phyloP scores from a whole-genome alignment of 2,329 filamentous ascomycete genomes.

The Colletotrichum coccodes region DNA sequence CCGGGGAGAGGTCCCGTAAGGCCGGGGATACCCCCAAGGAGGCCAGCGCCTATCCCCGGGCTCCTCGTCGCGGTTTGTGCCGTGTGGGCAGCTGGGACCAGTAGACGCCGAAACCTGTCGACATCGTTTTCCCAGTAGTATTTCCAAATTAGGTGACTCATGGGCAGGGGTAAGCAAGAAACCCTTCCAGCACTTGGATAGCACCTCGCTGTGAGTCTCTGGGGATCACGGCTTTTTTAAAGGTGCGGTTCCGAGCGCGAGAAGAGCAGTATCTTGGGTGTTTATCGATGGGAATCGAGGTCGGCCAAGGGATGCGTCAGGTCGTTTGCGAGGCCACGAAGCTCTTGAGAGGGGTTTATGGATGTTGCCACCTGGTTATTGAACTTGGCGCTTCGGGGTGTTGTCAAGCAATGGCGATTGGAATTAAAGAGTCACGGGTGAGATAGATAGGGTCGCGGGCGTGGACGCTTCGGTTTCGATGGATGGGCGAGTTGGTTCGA shows the following conservation, averaged over 20 bases:
- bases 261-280: slow-evolving; percentile 34
- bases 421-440: background rate
- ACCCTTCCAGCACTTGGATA: slow-evolving; percentile 61
- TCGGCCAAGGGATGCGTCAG: background rate
- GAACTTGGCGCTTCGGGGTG: background rate
- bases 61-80: slow-evolving; percentile 65
- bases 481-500: background rate
- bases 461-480: background rate
- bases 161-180: slow-evolving; percentile 62
- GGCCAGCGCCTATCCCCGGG: slow-evolving; percentile 52
- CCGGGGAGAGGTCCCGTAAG: slow-evolving; percentile 61
- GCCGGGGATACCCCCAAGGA: slow-evolving; percentile 52
- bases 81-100: slow-evolving; percentile 76
- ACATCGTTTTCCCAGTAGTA: slow-evolving; percentile 98
- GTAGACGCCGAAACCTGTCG: slow-evolving; percentile 89
- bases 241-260: slow-evolving; percentile 66
- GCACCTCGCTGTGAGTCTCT: slow-evolving; percentile 91
- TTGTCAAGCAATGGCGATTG: background rate
- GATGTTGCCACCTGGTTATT: slow-evolving; percentile 30
- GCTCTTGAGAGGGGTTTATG: slow-evolving; percentile 3
- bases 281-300: slow-evolving; percentile 25
- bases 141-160: slow-evolving; percentile 98
- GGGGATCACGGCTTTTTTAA: slow-evolving; percentile 93
- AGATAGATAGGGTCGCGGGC: background rate
- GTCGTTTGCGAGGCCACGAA: background rate